phyloP scores from a whole-genome alignment of 139 green algal genomes.

The Tetradesmus lagerheimii region DNA sequence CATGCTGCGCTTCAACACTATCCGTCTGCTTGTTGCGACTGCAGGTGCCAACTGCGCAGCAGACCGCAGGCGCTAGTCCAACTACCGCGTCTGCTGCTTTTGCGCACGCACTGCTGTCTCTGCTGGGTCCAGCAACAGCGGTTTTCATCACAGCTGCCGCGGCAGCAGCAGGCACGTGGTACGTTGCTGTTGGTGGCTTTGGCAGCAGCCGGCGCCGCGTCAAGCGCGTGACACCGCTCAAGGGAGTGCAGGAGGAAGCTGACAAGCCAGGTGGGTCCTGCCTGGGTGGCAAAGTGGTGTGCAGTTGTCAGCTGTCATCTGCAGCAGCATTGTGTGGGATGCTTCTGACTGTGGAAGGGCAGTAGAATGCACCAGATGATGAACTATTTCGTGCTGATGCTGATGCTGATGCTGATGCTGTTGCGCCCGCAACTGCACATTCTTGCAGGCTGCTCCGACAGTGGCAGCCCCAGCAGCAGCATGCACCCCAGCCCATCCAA shows the following conservation, averaged over 20 bases:
- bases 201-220: neutral
- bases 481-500: neutral
- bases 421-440: too few species aligned
- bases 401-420: neutral
- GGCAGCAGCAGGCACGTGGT: neutral
- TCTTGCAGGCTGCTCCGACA: neutral
- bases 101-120: neutral
- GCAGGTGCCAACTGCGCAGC: neutral
- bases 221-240: neutral
- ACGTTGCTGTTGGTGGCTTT: neutral
- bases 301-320: neutral
- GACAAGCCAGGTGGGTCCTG: neutral
- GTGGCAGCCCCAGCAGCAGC: neutral
- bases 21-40: too few species aligned
- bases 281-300: neutral
- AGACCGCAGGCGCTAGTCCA: too few species aligned
- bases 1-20: too few species aligned
- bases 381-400: too few species aligned
- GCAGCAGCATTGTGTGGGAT: neutral
- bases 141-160: neutral
- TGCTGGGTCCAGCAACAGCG: neutral
- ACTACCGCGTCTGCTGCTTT: neutral
- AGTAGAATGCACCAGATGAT: too few species aligned
- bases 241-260: neutral
- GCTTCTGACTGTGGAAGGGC: too few species aligned